phyloP scores from a whole-genome alignment of 106 monocot genomes.

The Dendrobium catenatum region DNA sequence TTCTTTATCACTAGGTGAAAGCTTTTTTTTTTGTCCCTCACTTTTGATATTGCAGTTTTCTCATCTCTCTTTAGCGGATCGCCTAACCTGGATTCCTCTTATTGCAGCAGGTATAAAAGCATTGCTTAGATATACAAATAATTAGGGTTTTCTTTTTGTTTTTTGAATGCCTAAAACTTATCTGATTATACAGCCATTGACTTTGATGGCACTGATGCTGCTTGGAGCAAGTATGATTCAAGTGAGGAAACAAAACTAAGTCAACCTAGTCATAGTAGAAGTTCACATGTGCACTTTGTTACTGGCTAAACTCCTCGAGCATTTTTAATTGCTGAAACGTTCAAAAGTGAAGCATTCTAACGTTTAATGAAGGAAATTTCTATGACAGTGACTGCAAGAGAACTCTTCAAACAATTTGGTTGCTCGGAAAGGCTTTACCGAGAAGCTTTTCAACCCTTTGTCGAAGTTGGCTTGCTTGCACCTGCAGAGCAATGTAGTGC shows the following conservation, averaged over 20 bases:
- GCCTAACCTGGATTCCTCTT: conserved; percentile 55
- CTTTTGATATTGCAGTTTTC: conserved; percentile 24
- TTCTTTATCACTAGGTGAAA: background rate
- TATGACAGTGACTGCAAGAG: conserved; percentile 67
- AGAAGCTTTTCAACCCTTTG: conserved; percentile 41
- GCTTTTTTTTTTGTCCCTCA: background rate
- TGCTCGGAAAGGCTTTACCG: conserved; percentile 60
- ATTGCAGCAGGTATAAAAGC: conserved; percentile 45
- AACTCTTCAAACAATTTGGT: conserved; percentile 57
- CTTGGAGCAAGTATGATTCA: conserved; percentile 76
- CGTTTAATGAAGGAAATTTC: conserved; percentile 20
- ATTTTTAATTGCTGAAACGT: background rate
- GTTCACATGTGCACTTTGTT: background rate
- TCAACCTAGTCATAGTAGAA: background rate
- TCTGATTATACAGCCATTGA: conserved; percentile 52
- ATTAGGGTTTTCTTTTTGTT: background rate
- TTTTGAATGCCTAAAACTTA: background rate
- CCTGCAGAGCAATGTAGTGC: conserved; percentile 71
- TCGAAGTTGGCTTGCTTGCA: conserved; percentile 67
- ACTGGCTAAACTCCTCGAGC: background rate
- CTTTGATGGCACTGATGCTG: conserved; percentile 68
- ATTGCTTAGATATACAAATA: background rate
- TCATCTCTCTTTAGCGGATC: conserved; percentile 47
- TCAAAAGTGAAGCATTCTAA: background rate
- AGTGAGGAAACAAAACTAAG: conserved; percentile 45